phyloP scores from a whole-genome alignment of 2,329 filamentous ascomycete genomes.

The Curvularia verruculosa region DNA sequence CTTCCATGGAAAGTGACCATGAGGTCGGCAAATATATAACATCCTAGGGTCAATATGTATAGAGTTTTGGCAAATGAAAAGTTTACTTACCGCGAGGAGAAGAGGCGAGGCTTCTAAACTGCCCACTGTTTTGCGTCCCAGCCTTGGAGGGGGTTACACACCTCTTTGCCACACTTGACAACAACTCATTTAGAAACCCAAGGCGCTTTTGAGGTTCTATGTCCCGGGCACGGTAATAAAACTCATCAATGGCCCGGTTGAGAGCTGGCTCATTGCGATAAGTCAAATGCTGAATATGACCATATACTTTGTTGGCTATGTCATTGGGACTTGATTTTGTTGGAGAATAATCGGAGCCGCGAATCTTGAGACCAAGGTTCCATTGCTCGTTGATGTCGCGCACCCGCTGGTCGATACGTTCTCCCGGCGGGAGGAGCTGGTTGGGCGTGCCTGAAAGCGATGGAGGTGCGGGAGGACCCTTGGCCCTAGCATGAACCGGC shows the following conservation, averaged over 20 bases:
- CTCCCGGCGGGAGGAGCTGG: conserved; percentile 19
- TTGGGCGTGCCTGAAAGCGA: conserved; percentile 22
- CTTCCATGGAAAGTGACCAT: neutral
- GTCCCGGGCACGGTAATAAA: conserved; percentile 18
- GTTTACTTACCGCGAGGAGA: conserved; percentile 19
- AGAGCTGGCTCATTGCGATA: conserved; percentile 22
- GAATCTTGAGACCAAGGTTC: conserved; percentile 26
- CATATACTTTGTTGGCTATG: conserved; percentile 21
- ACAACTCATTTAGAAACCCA: conserved; percentile 15
- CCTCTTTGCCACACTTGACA: conserved; percentile 13
- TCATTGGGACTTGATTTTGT: conserved; percentile 6
- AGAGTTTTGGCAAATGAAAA: neutral
- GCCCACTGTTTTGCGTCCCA: conserved; percentile 8
- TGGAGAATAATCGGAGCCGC: conserved; percentile 31
- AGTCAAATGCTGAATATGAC: conserved; percentile 27
- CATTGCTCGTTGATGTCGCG: conserved; percentile 28
- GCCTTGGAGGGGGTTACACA: conserved; percentile 3
- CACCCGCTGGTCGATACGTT: conserved; percentile 27
- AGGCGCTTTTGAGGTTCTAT: conserved; percentile 9
- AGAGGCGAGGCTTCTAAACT: conserved; percentile 12
- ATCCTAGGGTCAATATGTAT: neutral
- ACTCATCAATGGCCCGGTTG: conserved; percentile 22
- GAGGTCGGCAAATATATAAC: too few relatives aligned
- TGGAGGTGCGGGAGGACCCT: conserved; percentile 16
- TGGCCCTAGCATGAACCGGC: conserved; percentile 4